Conservation (phyloP, 164 flowering plant genomes). For the Malania oleifera region DNA sequence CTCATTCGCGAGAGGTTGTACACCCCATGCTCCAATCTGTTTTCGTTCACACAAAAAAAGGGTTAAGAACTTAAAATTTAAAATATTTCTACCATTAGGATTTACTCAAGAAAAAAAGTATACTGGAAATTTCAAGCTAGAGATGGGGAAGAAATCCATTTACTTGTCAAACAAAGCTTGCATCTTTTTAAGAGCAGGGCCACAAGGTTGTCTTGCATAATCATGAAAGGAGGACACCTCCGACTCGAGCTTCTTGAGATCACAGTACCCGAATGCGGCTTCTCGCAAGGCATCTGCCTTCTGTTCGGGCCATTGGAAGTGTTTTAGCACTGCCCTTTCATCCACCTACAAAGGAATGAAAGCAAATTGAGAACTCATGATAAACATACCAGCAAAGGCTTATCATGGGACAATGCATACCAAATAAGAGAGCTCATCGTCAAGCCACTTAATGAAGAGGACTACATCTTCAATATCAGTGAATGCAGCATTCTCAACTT, state of each 20-base stretch:
- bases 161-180: conserved; percentile 86
- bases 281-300: conserved; percentile 94
- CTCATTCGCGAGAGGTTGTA: conserved; percentile 76
- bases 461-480: conserved; percentile 82
- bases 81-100: background rate
- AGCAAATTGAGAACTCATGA: background rate
- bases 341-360: conserved; percentile 53
- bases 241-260: conserved; percentile 78
- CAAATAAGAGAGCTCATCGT: conserved; percentile 91
- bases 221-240: conserved; percentile 64
- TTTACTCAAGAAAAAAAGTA: too few relatives aligned
- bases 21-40: conserved; percentile 83
- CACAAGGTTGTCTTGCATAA: conserved; percentile 69
- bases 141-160: background rate
- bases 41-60: background rate
- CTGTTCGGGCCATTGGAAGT: conserved; percentile 96
- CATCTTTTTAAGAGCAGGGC: conserved; percentile 83
- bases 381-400: background rate
- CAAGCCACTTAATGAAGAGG: conserved; percentile 93
- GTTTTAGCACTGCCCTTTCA: conserved; percentile 95
- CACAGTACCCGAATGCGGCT: conserved; percentile 91
- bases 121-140: too few relatives aligned
- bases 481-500: conserved; percentile 76
- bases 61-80: background rate
- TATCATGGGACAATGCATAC: conserved; percentile 24